These are phyloP conservation scores for Astragalus membranaceus DNA, from an alignment of 306 rosid species.

Conservation along the genomic window DNA sequence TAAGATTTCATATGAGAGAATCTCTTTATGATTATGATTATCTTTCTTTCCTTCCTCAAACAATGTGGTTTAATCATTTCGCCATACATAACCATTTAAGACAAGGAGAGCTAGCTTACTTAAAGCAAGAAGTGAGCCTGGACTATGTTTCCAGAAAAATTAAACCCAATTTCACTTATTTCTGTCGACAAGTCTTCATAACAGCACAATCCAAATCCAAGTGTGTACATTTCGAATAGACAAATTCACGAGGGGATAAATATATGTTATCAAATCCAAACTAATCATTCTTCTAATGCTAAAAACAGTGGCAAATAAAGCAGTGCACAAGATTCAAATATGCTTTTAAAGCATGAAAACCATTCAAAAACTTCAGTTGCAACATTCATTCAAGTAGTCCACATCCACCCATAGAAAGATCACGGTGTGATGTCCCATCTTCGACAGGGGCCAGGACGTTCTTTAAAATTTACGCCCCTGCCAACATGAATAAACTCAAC, in stretches of 20 bases:
- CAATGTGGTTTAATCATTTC: background rate
- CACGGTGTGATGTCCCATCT: background rate
- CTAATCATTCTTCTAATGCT: background rate
- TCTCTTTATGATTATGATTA: background rate
- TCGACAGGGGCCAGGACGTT: conserved; percentile 11
- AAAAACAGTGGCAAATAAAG: background rate
- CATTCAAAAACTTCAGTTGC: conserved; percentile 2
- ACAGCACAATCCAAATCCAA: background rate
- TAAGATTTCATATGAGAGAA: too few relatives aligned
- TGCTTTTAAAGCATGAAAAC: conserved; percentile 9
- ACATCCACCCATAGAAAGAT: conserved; percentile 23
- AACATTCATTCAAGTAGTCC: background rate
- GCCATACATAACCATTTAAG: background rate
- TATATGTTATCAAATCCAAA: background rate
- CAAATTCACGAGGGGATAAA: background rate
- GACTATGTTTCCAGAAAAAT: background rate
- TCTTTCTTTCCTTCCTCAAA: background rate
- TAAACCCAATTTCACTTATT: background rate
- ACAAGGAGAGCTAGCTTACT: background rate
- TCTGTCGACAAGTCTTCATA: background rate
- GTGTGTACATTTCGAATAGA: background rate
- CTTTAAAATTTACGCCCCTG: conserved; percentile 30
- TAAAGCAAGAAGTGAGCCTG: background rate
- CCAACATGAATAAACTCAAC: conserved; percentile 37
- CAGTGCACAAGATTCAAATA: background rate